Percentiles rank a stretch among this genome's conserved stretches.
These are phyloP conservation scores for Ramalina intermedia DNA, from an alignment of 495 filamentous ascomycete species.

Conservation along the genomic window DNA sequence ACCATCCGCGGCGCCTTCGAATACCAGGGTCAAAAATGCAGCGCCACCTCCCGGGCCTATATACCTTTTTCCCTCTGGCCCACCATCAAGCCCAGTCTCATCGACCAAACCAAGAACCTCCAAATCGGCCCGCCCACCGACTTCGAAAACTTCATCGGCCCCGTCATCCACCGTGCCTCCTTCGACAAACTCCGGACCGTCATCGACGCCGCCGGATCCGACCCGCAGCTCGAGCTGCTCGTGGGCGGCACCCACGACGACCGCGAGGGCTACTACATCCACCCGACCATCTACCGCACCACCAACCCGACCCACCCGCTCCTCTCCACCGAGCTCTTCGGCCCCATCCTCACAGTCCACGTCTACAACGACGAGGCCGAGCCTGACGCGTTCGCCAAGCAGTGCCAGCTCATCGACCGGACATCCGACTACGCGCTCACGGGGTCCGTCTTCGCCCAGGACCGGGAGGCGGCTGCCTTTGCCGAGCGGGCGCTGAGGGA, in stretches of 20 bases:
- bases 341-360: slow-evolving; percentile 47
- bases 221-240: slow-evolving; percentile 45
- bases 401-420: slow-evolving; percentile 43
- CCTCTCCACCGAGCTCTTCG: slow-evolving; percentile 49
- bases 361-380: slow-evolving; percentile 40
- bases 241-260: slow-evolving; percentile 46
- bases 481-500: slow-evolving; percentile 64
- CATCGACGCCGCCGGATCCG: slow-evolving; percentile 49
- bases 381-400: slow-evolving; percentile 29
- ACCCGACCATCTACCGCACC: slow-evolving; percentile 53
- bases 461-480: slow-evolving; percentile 48
- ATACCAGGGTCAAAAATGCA: slow-evolving; percentile 85
- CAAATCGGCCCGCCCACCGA: slow-evolving; percentile 54
- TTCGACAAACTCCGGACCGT: slow-evolving; percentile 38
- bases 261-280: slow-evolving; percentile 48
- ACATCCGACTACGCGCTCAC: slow-evolving; percentile 67
- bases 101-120: slow-evolving; percentile 50
- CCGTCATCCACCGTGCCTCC: slow-evolving; percentile 39
- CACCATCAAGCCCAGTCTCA: slow-evolving; percentile 41
- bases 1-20: slow-evolving; percentile 81
- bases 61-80: slow-evolving; percentile 50
- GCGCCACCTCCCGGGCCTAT: slow-evolving; percentile 64
- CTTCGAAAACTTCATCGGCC: slow-evolving; percentile 45
- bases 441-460: slow-evolving; percentile 60
- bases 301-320: slow-evolving; percentile 49